A percentile compares a stretch with the other conserved stretches of the same genome.
Conservation (phyloP, 345 rosid species). For the Aquilaria sinensis region DNA sequence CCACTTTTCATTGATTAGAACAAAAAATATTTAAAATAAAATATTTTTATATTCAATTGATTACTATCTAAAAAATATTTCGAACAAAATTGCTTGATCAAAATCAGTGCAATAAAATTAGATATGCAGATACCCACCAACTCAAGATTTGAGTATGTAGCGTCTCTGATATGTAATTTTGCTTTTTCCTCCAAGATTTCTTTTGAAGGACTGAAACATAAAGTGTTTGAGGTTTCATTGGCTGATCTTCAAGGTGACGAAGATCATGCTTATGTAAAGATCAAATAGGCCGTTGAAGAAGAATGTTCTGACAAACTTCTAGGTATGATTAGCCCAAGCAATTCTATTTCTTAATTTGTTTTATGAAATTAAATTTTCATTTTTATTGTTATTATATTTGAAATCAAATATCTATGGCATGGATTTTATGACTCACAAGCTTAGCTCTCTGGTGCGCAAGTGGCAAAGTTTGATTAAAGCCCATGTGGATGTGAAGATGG, state of each 20-base stretch:
- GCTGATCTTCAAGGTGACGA: constrained; percentile 89
- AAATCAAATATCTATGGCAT: constrained; percentile 53
- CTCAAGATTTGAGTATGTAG: no score
- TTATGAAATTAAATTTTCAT: not conserved
- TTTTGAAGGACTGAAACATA: constrained; percentile 89
- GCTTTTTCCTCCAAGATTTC: constrained; percentile 56
- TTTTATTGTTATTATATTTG: not conserved
- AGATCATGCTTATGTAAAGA: constrained; percentile 83
- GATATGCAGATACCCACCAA: no score
- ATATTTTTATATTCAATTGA: no score
- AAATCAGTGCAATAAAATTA: no score
- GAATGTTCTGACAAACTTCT: constrained; percentile 86
- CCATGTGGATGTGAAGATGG: constrained; percentile 79
- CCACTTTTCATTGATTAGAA: no score
- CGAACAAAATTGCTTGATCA: no score
- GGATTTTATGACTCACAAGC: constrained; percentile 88
- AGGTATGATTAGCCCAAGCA: constrained; percentile 43
- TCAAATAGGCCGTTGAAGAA: constrained; percentile 87
- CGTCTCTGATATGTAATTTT: not conserved
- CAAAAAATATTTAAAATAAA: no score
- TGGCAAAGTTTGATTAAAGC: constrained; percentile 94
- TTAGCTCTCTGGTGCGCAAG: constrained; percentile 90
- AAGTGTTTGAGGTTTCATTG: constrained; percentile 82
- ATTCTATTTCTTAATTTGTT: not conserved
- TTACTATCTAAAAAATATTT: no score